Evolutionary conservation across 2,329 filamentous ascomycete genomes (phyloP), one percentile per base, ranked within the genome.

Genomic region (Sporothrix variecibatus): DNA sequence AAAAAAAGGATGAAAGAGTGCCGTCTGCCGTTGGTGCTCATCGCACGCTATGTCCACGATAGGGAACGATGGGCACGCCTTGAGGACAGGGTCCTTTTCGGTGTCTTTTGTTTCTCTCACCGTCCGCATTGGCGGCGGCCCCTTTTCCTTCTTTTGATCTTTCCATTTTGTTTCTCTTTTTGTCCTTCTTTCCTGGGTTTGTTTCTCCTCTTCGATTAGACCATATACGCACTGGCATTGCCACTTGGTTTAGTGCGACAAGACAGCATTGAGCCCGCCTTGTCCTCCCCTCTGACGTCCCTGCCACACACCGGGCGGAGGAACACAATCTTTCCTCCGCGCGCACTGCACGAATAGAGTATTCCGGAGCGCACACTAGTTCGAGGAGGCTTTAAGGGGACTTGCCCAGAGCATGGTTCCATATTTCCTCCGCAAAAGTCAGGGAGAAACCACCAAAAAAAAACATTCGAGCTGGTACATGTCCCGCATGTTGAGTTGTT

Each of bases 171-270:
- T 51, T 51, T 34, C 28, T 2, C 26, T 51, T 31, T 7, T 15
- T n/a, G n/a, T 40, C 60, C 15, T 34, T 34, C 38, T 46, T 31
- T 73, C 23, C 23, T 31, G 26, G 34, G 28, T 15, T 49, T 31
- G 43, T 46, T 43, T 60, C 51, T 70, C 51, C 20, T 43, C 56
- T 28, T 58, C 67, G 46, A 56, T 74, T 71, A 67, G 68, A 17
- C 73, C 26, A 56, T 28, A 26, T 58, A 46, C 53, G 65, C 72
- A 56, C 31, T 73, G 65, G 53, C 72, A 73, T 49, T 70, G 65
- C 65, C 64, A 67, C 60, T 40, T 71, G 58, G 53, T 28, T 46
- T 71, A 70, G 73, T 67, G 73, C 65, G 58, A 73, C 62, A 72
- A 26, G 20, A 49, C 23, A 51, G 28, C 65, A 17, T 58, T 34